Percentiles rank a stretch among this genome's conserved stretches.
These are phyloP conservation scores for Penicillium sp. DNA, from an alignment of 2,329 filamentous ascomycete genomes.

Conservation along the genomic window DNA sequence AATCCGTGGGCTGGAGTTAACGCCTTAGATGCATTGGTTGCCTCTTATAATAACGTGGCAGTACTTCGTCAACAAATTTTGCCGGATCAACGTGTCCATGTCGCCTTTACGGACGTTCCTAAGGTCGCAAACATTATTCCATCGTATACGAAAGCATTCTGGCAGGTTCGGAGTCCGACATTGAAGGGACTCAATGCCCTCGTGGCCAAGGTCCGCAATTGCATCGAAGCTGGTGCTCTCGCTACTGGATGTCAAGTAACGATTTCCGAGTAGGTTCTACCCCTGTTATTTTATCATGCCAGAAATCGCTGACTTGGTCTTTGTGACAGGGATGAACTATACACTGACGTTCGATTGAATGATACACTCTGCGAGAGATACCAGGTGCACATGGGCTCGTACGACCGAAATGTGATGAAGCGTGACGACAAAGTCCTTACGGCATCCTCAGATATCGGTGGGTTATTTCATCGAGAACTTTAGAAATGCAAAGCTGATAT, in stretches of 20 bases:
- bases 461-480: not conserved
- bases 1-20: conserved; percentile 62
- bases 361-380: conserved; percentile 47
- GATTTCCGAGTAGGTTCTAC: conserved; percentile 30
- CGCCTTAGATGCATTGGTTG: conserved; percentile 58
- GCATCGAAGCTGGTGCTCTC: conserved; percentile 37
- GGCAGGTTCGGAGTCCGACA: conserved; percentile 48
- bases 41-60: conserved; percentile 47
- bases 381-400: conserved; percentile 44
- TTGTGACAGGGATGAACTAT: conserved; percentile 29
- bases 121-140: conserved; percentile 59
- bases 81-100: conserved; percentile 54
- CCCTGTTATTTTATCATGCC: not conserved
- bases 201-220: conserved; percentile 30
- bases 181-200: conserved; percentile 40
- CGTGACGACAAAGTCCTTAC: conserved; percentile 40
- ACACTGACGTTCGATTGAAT: conserved; percentile 50
- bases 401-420: conserved; percentile 41
- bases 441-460: conserved; percentile 50
- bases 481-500: not conserved
- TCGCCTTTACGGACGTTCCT: conserved; percentile 56
- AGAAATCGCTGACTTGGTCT: not conserved
- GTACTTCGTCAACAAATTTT: conserved; percentile 58
- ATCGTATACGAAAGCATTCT: conserved; percentile 48
- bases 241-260: conserved; percentile 36